Conservation (phyloP, 192 early-diverging fungal species). For the Geranomyces variabilis region DNA sequence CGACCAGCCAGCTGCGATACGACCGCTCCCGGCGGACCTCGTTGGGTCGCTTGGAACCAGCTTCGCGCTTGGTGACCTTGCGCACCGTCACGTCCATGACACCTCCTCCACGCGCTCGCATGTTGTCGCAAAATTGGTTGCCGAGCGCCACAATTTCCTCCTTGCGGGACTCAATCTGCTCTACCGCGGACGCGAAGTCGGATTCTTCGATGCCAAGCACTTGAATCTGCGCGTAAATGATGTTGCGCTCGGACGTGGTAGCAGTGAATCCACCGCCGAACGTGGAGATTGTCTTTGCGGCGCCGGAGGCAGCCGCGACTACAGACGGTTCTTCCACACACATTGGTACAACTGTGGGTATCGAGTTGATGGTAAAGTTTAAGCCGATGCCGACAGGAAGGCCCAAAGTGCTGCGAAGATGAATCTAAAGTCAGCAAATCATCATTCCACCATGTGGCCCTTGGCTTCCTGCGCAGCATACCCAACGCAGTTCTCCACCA, state of each 20-base stretch:
- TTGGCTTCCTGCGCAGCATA: conserved; percentile 18
- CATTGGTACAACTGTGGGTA: conserved; percentile 69
- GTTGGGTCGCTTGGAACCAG: conserved; percentile 1
- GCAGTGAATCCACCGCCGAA: conserved; percentile 61
- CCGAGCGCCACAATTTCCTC: conserved; percentile 53
- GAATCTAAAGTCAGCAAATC: background rate
- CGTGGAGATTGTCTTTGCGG: conserved; percentile 68
- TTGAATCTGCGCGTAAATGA: conserved; percentile 71
- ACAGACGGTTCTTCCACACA: conserved; percentile 79
- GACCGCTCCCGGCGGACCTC: background rate
- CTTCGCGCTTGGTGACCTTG: conserved; percentile 29
- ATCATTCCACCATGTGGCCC: background rate
- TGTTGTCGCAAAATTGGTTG: conserved; percentile 68
- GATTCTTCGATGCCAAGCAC: conserved; percentile 60
- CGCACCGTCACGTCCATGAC: conserved; percentile 60
- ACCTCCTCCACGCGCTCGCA: conserved; percentile 70
- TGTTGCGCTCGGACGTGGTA: conserved; percentile 62
- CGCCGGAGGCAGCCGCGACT: conserved; percentile 77
- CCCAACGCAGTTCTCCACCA: conserved; percentile 80
- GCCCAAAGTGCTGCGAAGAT: conserved; percentile 58
- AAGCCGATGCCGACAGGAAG: conserved; percentile 73
- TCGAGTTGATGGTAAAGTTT: conserved; percentile 72
- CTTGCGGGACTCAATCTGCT: conserved; percentile 35
- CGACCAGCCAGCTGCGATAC: conserved; percentile 64
- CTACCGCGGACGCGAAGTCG: conserved; percentile 43